phyloP scores from a whole-genome alignment of 495 filamentous ascomycete genomes.

The Penicilliopsis zonata region DNA sequence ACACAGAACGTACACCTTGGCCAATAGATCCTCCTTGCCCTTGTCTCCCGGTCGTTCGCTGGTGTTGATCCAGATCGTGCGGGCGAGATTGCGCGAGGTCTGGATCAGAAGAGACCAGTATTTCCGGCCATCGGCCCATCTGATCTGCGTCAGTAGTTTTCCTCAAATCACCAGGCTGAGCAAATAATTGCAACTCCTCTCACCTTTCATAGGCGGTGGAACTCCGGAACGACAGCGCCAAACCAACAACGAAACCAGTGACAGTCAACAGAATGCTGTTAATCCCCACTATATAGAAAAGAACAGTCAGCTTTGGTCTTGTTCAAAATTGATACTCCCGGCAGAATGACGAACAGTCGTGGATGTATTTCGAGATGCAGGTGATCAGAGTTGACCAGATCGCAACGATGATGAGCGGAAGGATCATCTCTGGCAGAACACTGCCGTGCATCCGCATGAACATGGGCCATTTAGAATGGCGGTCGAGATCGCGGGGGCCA shows the following conservation, averaged over 20 bases:
- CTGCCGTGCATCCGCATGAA: slow-evolving; percentile 73
- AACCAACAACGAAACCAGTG: slow-evolving; percentile 79
- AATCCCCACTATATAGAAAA: slow-evolving; percentile 40
- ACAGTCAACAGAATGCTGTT: slow-evolving; percentile 66
- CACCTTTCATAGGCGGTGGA: slow-evolving; percentile 77
- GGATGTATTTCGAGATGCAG: slow-evolving; percentile 40
- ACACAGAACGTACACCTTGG: slow-evolving; percentile 41
- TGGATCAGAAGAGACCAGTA: slow-evolving; percentile 68
- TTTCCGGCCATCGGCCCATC: slow-evolving; percentile 60
- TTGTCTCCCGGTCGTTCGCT: slow-evolving; percentile 49
- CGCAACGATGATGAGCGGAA: slow-evolving; percentile 56
- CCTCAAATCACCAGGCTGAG: background rate
- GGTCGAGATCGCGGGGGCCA: slow-evolving; percentile 55
- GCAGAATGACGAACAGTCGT: slow-evolving; percentile 28
- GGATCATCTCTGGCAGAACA: slow-evolving; percentile 67
- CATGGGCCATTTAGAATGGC: slow-evolving; percentile 72
- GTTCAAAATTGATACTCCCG: background rate
- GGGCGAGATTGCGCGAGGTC: slow-evolving; percentile 59
- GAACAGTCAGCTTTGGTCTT: background rate
- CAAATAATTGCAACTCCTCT: background rate
- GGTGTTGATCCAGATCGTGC: slow-evolving; percentile 68
- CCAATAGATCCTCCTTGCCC: slow-evolving; percentile 57
- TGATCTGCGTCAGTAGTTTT: slow-evolving; percentile 6
- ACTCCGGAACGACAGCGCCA: slow-evolving; percentile 72
- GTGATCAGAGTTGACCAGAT: slow-evolving; percentile 62